These are phyloP conservation scores for Delonix regia DNA, from an alignment of 306 rosid species.

Conservation along the genomic window DNA sequence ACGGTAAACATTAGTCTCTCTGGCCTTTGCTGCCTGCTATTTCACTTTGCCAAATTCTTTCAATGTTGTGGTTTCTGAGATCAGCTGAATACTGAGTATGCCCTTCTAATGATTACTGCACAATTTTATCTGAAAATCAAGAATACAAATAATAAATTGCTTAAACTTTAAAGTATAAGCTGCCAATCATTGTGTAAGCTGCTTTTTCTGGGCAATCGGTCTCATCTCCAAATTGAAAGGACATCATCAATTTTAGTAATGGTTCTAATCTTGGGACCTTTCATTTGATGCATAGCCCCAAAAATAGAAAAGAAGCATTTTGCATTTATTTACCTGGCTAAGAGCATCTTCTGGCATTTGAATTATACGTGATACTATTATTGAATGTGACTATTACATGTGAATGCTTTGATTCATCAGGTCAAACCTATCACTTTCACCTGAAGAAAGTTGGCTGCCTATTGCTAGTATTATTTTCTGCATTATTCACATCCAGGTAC, in stretches of 20 bases:
- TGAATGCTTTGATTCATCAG: slow-evolving; percentile 45
- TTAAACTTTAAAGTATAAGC: background rate
- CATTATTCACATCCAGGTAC: slow-evolving; percentile 89
- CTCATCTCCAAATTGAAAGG: background rate
- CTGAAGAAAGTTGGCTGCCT: slow-evolving; percentile 96
- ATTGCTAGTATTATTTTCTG: slow-evolving; percentile 85
- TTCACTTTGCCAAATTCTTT: background rate
- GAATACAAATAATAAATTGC: background rate
- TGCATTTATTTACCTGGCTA: background rate
- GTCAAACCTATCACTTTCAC: slow-evolving; percentile 78
- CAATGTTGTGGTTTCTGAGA: background rate
- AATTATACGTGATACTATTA: background rate
- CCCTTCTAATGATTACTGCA: background rate
- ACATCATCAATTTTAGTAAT: background rate
- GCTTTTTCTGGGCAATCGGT: background rate
- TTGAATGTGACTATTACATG: background rate
- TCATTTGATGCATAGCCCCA: background rate
- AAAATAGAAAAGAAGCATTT: background rate
- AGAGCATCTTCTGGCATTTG: background rate
- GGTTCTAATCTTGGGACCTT: background rate
- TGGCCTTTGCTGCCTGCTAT: background rate
- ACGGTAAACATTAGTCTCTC: background rate
- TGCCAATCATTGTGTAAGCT: background rate
- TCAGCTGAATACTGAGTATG: background rate
- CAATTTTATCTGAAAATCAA: background rate